Evolutionary conservation across 495 filamentous ascomycete species (phyloP).

Genomic region (Penicillium tannophilum): DNA sequence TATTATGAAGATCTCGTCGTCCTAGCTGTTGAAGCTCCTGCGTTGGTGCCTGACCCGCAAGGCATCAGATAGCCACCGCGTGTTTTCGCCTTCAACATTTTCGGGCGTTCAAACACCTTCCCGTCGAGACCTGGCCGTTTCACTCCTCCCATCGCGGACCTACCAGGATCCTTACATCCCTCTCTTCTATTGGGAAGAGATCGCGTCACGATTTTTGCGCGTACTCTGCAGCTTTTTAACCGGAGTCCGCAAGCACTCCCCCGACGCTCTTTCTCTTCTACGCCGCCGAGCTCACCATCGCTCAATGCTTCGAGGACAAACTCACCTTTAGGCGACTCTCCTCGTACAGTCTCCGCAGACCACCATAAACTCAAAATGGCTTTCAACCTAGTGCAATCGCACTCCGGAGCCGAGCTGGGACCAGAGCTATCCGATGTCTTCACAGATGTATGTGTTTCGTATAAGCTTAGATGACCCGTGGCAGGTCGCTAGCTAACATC

Average conservation of each 20-base stretch:
- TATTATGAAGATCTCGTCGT: neutral
- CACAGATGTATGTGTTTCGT: slow-evolving; percentile 44
- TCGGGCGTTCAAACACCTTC: slow-evolving; percentile 16
- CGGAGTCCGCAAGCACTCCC: slow-evolving; percentile 45
- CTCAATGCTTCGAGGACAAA: slow-evolving; percentile 42
- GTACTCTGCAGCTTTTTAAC: slow-evolving; percentile 40
- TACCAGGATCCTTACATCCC: slow-evolving; percentile 12
- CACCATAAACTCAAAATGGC: slow-evolving; percentile 63
- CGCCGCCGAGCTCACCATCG: slow-evolving; percentile 33
- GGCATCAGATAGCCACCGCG: slow-evolving; percentile 36
- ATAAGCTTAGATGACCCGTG: slow-evolving; percentile 3
- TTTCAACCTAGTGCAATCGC: slow-evolving; percentile 50
- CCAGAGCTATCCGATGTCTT: slow-evolving; percentile 50
- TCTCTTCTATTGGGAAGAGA: slow-evolving; percentile 31
- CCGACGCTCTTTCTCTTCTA: slow-evolving; percentile 43
- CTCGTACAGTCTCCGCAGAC: slow-evolving; percentile 43
- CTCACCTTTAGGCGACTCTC: slow-evolving; percentile 39
- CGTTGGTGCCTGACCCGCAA: slow-evolving; percentile 33
- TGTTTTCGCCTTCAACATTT: slow-evolving; percentile 41
- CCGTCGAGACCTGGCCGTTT: slow-evolving; percentile 9
- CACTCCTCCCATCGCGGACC: slow-evolving; percentile 9
- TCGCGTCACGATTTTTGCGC: slow-evolving; percentile 43
- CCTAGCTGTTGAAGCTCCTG: slow-evolving; percentile 44
- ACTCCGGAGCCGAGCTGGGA: slow-evolving; percentile 35
- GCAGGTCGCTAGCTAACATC: slow-evolving; percentile 13